phyloP scores from a whole-genome alignment of 176 grass and related monocot genomes.

The Carex parvula region DNA sequence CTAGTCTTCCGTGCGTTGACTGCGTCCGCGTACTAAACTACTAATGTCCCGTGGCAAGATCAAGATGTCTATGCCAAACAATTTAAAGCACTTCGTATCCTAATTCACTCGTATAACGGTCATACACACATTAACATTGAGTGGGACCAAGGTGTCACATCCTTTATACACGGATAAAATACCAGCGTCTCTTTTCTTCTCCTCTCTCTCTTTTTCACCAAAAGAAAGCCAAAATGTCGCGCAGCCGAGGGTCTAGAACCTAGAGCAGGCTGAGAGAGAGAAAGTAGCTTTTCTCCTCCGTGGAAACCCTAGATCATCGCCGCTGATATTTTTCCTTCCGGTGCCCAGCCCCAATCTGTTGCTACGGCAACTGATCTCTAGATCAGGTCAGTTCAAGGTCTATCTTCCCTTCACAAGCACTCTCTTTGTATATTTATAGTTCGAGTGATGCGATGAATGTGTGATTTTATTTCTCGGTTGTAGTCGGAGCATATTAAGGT shows the following conservation, averaged over 20 bases:
- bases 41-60: neutral
- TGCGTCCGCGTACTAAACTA: neutral
- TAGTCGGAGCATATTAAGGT: neutral
- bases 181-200: neutral
- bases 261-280: neutral
- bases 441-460: neutral
- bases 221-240: neutral
- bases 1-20: constrained; percentile 6
- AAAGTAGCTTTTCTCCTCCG: neutral
- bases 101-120: too few species aligned
- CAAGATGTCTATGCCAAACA: neutral
- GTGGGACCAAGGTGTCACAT: neutral
- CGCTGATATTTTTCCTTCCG: neutral
- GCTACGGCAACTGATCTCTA: neutral
- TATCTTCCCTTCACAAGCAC: neutral
- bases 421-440: neutral
- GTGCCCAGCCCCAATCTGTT: neutral
- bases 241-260: neutral
- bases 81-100: neutral
- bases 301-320: constrained; percentile 7
- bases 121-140: neutral
- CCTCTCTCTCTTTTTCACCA: neutral
- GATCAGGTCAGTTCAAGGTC: constrained; percentile 8
- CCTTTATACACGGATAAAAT: neutral
- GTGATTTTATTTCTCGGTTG: neutral